phyloP scores from a whole-genome alignment of 495 filamentous ascomycete species.

The Penicillium crystallinum region DNA sequence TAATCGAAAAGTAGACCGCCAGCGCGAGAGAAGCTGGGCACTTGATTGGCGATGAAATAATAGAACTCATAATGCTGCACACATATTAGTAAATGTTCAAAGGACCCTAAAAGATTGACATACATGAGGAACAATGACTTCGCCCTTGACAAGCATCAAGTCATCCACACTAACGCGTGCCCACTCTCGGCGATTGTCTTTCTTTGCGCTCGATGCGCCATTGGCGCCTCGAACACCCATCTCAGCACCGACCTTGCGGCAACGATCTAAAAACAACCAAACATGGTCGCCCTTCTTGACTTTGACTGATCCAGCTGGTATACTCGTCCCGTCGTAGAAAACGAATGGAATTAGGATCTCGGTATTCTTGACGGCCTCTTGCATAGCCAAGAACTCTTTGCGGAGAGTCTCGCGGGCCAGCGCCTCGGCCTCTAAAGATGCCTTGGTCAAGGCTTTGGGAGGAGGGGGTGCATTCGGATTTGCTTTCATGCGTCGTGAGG shows the following conservation, averaged over 20 bases:
- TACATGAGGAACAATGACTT: constrained; percentile 92
- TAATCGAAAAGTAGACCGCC: constrained; percentile 70
- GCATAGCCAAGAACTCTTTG: constrained; percentile 76
- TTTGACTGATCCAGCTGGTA: constrained; percentile 71
- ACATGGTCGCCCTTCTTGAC: constrained; percentile 90
- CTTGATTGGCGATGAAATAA: constrained; percentile 90
- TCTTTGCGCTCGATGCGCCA: constrained; percentile 49
- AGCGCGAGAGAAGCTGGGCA: constrained; percentile 57
- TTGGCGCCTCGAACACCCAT: constrained; percentile 61
- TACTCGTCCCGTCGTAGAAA: constrained; percentile 97
- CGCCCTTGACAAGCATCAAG: constrained; percentile 86
- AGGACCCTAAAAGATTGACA: constrained; percentile 27
- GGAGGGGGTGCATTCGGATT: constrained; percentile 63
- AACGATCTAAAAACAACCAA: constrained; percentile 88
- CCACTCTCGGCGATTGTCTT: constrained; percentile 75
- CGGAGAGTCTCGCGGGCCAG: constrained; percentile 75
- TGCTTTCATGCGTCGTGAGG: constrained; percentile 52
- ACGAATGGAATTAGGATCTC: constrained; percentile 93
- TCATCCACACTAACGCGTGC: constrained; percentile 93
- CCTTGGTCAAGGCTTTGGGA: constrained; percentile 82
- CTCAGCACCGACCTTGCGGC: constrained; percentile 82
- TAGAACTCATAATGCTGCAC: constrained; percentile 90
- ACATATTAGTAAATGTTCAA: constrained; percentile 14
- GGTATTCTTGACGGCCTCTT: constrained; percentile 82
- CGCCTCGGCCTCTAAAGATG: constrained; percentile 73